phyloP scores from a whole-genome alignment of 306 rosid species.

The Dicorynia guianensis region DNA sequence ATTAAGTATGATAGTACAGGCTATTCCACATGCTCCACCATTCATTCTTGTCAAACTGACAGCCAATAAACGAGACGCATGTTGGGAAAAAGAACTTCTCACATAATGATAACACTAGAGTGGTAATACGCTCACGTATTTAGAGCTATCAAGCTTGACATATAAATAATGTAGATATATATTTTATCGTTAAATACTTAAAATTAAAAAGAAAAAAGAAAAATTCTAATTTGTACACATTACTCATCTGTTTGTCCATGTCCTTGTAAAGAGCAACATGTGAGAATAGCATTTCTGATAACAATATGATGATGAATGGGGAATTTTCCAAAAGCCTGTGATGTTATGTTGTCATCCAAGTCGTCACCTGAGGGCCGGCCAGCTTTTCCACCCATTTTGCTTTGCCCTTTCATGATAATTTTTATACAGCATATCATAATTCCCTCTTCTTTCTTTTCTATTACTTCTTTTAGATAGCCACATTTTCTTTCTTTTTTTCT shows the following conservation, averaged over 20 bases:
- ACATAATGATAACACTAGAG: conserved; percentile 39
- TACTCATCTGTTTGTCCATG: too few relatives aligned
- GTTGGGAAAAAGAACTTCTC: conserved; percentile 41
- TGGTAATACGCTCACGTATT: too few relatives aligned
- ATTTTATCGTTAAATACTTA: too few relatives aligned
- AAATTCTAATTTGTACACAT: too few relatives aligned
- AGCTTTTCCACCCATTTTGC: not conserved
- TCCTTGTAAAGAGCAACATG: too few relatives aligned
- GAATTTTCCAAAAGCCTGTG: not conserved
- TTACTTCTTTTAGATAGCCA: too few relatives aligned
- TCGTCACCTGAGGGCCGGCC: conserved; percentile 12
- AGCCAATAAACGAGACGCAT: conserved; percentile 54
- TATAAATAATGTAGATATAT: too few relatives aligned
- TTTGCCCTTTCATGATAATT: not conserved
- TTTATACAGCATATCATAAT: not conserved
- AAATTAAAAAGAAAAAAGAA: too few relatives aligned
- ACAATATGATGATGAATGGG: conserved; percentile 25
- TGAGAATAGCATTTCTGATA: too few relatives aligned
- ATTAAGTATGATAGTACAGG: conserved; percentile 42
- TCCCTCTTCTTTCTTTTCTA: too few relatives aligned
- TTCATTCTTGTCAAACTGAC: conserved; percentile 60
- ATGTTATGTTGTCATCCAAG: conserved; percentile 32
- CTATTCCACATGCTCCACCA: conserved; percentile 63
- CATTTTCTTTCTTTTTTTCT: too few relatives aligned
- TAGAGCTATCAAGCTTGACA: too few relatives aligned